These are phyloP conservation scores for Phytophthora sp. DNA, from an alignment of 352 stramenopile species.

Conservation along the genomic window DNA sequence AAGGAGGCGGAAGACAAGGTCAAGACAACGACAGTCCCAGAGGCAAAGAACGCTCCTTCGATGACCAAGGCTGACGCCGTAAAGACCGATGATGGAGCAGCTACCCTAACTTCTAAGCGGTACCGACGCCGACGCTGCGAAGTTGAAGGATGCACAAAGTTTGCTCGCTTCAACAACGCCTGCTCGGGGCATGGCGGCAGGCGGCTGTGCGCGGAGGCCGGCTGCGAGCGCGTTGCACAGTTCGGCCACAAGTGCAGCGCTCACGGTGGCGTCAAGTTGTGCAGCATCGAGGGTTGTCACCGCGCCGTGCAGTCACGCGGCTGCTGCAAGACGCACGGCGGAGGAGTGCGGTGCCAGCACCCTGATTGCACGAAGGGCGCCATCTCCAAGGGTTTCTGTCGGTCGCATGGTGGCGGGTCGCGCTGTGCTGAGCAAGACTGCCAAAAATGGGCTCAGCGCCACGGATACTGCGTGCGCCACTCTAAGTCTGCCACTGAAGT, in stretches of 20 bases:
- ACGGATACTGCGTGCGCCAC: conserved; percentile 77
- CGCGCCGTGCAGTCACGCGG: conserved; percentile 84
- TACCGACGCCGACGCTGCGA: conserved; percentile 74
- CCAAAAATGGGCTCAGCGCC: conserved; percentile 78
- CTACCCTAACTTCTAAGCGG: conserved; percentile 40
- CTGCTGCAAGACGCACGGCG: conserved; percentile 88
- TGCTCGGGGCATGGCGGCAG: conserved; percentile 75
- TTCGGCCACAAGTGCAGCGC: conserved; percentile 85
- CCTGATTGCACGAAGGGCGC: conserved; percentile 82
- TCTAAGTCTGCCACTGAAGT: conserved; percentile 46
- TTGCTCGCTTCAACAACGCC: conserved; percentile 81
- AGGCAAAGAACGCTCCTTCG: conserved; percentile 9
- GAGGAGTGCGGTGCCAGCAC: conserved; percentile 82
- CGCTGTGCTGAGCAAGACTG: conserved; percentile 74
- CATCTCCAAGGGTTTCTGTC: conserved; percentile 87
- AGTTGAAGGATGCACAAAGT: conserved; percentile 72
- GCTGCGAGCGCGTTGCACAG: conserved; percentile 72
- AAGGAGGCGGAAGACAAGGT: conserved; percentile 9
- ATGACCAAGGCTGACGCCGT: neutral
- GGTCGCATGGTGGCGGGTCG: conserved; percentile 79
- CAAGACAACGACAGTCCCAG: neutral
- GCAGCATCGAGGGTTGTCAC: conserved; percentile 68
- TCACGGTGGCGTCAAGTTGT: conserved; percentile 82
- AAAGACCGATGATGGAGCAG: conserved; percentile 1
- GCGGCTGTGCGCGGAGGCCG: conserved; percentile 73